Base-by-base conservation (phyloP, 192 early-diverging fungal species). In the Gorgonomyces haynaldii region DNA sequence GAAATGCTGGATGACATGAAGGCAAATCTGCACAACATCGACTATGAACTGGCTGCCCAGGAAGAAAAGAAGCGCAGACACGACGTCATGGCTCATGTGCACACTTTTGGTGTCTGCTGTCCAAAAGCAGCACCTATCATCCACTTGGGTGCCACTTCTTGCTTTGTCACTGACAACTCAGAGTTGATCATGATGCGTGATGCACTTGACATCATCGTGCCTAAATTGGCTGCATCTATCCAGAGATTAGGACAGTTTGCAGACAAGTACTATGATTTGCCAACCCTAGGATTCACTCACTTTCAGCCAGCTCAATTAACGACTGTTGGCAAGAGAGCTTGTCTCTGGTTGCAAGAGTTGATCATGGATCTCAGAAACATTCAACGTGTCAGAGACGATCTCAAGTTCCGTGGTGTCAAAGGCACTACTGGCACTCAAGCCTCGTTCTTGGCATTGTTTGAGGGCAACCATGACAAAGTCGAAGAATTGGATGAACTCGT, bases 1-100 rank as follows among this genome's bases (percentile, higher is more conserved):
- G 79, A 81, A 41, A 87, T 85, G 48, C 76, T 98, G 34, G 66
- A 76, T 39, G 73, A 96, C 65, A 98, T 98, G 95, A 59, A 82
- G 42, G 79, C 66, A 28, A 86, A 96, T 67, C 42, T 96, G 37
- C 58, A 66, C 53, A 80, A 87, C 56, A 93, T 94, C 58, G 95
- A 98, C 67, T 98, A 89, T 62, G 69, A 58, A 26, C 54, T 91
- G 29, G 95, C 91, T 27, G 82, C 81, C 26, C 79, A 63, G 23
- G 95, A 98, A 64, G 95, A 98, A 57, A 86, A 88, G 75, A 76
- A 80, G 42, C 75, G 91, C 12, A 74, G 95, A 12, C 95, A 98
- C 66, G 95, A 98, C 66, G 95, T 98, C 37, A 98, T 98, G 91
- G 91, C 95, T n/a, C 95, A 98, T 58, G 95, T 98, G 23, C 91